phyloP scores from a whole-genome alignment of 257 asterid genomes.

The Cinchona pubescens region DNA sequence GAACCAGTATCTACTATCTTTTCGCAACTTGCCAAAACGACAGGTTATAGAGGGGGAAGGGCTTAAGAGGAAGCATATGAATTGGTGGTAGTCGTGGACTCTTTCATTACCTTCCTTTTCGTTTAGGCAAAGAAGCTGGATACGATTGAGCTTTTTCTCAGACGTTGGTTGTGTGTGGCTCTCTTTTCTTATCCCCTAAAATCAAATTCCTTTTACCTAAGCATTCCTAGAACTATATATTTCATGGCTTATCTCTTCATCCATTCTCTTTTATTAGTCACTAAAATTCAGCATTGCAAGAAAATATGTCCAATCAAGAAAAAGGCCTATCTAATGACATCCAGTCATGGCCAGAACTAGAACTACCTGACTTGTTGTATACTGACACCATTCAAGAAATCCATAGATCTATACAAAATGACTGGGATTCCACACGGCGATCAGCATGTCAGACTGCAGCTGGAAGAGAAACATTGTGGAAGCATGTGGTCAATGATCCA shows the following conservation, averaged over 20 bases:
- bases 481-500: constrained; percentile 65
- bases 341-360: constrained; percentile 54
- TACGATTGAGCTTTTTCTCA: constrained; percentile 42
- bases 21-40: constrained; percentile 7
- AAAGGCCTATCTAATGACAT: constrained; percentile 33
- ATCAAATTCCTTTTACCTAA: constrained; percentile 18
- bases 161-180: constrained; percentile 76
- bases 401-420: constrained; percentile 59
- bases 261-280: constrained; percentile 25
- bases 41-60: not conserved
- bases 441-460: constrained; percentile 98
- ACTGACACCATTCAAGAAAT: constrained; percentile 46
- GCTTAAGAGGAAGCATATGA: constrained; percentile 14
- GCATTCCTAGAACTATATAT: constrained; percentile 20
- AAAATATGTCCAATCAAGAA: constrained; percentile 52
- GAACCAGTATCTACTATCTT: constrained; percentile 12
- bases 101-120: constrained; percentile 55
- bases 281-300: constrained; percentile 20
- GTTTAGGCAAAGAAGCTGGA: constrained; percentile 44
- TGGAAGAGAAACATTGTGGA: constrained; percentile 93
- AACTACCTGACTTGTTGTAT: constrained; percentile 52
- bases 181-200: constrained; percentile 78
- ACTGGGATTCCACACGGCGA: constrained; percentile 67
- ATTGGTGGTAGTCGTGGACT: constrained; percentile 77
- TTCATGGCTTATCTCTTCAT: constrained; percentile 35